Evolutionary conservation across 2,329 filamentous ascomycete species (phyloP), one percentile per base, ranked within the genome.

Genomic region (Escovopsis sp.): DNA sequence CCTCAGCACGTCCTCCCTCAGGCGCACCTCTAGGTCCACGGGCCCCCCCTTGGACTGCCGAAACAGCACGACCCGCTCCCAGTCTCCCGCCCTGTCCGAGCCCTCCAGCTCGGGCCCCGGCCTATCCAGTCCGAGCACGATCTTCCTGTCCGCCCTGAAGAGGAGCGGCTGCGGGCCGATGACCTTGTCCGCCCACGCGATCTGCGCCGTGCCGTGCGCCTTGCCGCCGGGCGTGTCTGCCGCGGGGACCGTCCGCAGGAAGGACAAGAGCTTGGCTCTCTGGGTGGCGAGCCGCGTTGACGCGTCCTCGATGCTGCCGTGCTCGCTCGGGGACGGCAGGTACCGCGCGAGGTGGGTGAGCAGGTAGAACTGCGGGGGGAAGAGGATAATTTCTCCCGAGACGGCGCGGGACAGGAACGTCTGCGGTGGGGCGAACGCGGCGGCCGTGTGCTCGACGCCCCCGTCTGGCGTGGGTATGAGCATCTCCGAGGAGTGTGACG

Each of bases 361-460:
- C 4, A 91, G 70, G 60, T 83, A 87, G 56, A 80, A 82, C 56
- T 96, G 91, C 0, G 91, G 91, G 4, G 91, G 91, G 56, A 93
- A 95, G 5, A 98, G 65, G 45, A 93, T 83, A 46, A 95, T 78
- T 34, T 83, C 70, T 26, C 78, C 79, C 3, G 59, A 58, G 2
- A 68, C 63, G 4, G 83, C 81, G 40, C 74, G 69, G 5, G 65
- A 60, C 18, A 94, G 66, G 82, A 88, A 95, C 18, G 70, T 67
- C 4, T 68, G 61, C 0, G 83, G 75, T 2, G 78, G 70, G 35
- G 85, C 75, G 57, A 94, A 96, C 28, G 73, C 70, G 0, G 89
- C 86, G 4, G 85, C 80, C 1, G 85, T 89, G 47, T 75, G 70
- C 48, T 76, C 71, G 5, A 71, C 49, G 12, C 72, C 73, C 23